Conservation (phyloP, 2,329 filamentous ascomycete genomes). For the Peltaster fructicola region DNA sequence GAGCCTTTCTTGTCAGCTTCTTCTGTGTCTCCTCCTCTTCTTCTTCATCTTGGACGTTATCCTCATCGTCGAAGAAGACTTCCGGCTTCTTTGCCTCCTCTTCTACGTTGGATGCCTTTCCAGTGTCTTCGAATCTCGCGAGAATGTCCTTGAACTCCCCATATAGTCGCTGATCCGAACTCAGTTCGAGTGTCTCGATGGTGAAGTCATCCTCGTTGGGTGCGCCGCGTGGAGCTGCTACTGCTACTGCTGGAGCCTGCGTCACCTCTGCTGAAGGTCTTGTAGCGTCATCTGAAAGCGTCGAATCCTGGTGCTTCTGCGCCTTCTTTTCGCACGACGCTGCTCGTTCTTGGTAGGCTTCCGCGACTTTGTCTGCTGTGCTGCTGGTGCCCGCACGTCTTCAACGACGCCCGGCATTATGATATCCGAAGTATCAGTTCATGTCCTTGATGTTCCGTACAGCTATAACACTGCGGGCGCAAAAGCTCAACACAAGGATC, state of each 20-base stretch:
- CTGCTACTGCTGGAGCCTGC: slow-evolving; percentile 10
- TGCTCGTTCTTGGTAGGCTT: slow-evolving; percentile 92
- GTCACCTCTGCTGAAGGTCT: slow-evolving; percentile 18
- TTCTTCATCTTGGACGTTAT: slow-evolving; percentile 72
- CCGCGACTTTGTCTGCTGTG: slow-evolving; percentile 15
- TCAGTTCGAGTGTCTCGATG: slow-evolving; percentile 9
- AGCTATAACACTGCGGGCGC: too few species aligned
- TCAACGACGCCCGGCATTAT: slow-evolving; percentile 20
- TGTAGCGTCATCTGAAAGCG: too few species aligned
- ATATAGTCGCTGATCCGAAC: slow-evolving; percentile 49
- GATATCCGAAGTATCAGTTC: too few species aligned
- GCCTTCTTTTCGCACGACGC: slow-evolving; percentile 89
- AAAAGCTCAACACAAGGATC: too few species aligned
- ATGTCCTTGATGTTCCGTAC: too few species aligned
- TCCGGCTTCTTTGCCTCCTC: slow-evolving; percentile 68
- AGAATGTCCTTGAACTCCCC: slow-evolving; percentile 73
- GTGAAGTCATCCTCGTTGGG: slow-evolving; percentile 7
- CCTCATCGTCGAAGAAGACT: slow-evolving; percentile 69
- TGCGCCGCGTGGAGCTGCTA: too few species aligned
- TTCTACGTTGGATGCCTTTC: slow-evolving; percentile 35
- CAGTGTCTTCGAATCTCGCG: slow-evolving; percentile 52
- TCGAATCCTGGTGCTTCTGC: slow-evolving; percentile 56
- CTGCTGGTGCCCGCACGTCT: slow-evolving; percentile 11
- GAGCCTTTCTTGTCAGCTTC: slow-evolving; percentile 85
- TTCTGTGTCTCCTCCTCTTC: slow-evolving; percentile 45